These are phyloP conservation scores for Madurella fahalii DNA, from an alignment of 2,329 filamentous ascomycete species.

Conservation along the genomic window DNA sequence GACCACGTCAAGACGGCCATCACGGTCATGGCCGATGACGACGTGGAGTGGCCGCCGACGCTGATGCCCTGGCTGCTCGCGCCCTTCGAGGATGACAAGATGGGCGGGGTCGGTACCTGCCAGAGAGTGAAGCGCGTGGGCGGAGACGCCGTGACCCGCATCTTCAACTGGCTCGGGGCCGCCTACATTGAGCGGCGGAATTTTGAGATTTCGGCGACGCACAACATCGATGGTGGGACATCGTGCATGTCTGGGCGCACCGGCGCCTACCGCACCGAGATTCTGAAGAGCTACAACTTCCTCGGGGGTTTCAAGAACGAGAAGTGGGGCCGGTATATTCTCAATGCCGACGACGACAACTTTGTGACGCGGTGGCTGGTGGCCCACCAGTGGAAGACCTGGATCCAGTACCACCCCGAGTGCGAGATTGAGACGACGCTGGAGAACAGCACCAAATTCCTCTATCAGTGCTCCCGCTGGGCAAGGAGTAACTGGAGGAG, in stretches of 20 bases:
- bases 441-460: constrained; percentile 81
- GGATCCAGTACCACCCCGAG: constrained; percentile 88
- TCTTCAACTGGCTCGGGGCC: constrained; percentile 87
- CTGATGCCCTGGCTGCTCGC: constrained; percentile 89
- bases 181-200: constrained; percentile 91
- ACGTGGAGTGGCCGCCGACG: constrained; percentile 86
- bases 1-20: constrained; percentile 75
- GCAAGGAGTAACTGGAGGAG: constrained; percentile 97
- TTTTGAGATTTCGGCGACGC: constrained; percentile 94
- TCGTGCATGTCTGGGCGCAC: constrained; percentile 95
- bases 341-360: constrained; percentile 97
- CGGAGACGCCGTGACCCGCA: constrained; percentile 54
- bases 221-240: constrained; percentile 91
- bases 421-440: constrained; percentile 91
- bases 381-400: constrained; percentile 86
- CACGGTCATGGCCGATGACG: constrained; percentile 91
- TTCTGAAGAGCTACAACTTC: constrained; percentile 81
- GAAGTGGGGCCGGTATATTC: constrained; percentile 80
- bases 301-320: constrained; percentile 87
- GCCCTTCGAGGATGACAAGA: constrained; percentile 77
- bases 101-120: constrained; percentile 89
- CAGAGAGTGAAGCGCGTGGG: constrained; percentile 74
- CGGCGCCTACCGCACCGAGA: constrained; percentile 84
- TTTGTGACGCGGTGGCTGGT: constrained; percentile 97
- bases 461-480: constrained; percentile 93